phyloP scores from a whole-genome alignment of 345 rosid genomes.

The Lepidium sativum region DNA sequence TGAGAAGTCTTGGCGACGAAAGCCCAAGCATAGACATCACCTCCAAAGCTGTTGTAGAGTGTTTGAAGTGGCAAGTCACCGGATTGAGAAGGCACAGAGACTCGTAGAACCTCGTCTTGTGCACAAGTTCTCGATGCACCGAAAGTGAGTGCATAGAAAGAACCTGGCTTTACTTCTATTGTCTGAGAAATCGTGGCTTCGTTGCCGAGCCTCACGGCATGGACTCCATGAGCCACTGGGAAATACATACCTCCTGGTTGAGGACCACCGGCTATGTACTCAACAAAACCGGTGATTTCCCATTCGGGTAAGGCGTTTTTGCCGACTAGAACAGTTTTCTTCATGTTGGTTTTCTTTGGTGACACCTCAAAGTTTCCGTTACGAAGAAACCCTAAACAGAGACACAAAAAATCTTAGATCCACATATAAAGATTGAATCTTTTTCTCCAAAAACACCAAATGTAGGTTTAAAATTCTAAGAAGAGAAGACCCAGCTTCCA shows the following conservation, averaged over 20 bases:
- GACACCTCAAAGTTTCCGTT: slow-evolving; percentile 87
- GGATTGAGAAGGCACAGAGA: slow-evolving; percentile 53
- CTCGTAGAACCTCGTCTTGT: slow-evolving; percentile 78
- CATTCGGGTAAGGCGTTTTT: slow-evolving; percentile 69
- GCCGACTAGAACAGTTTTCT: slow-evolving; percentile 58
- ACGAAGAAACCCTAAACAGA: slow-evolving; percentile 47
- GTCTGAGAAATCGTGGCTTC: slow-evolving; percentile 87
- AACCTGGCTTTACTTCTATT: slow-evolving; percentile 49
- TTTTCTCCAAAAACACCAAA: neutral
- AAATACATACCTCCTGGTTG: slow-evolving; percentile 94
- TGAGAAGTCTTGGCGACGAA: slow-evolving; percentile 40
- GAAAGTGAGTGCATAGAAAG: slow-evolving; percentile 79
- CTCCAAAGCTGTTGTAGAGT: slow-evolving; percentile 72
- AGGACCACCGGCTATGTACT: slow-evolving; percentile 91
- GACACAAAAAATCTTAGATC: neutral
- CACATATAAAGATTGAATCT: neutral
- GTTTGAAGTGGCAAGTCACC: slow-evolving; percentile 95
- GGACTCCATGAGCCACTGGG: slow-evolving; percentile 80
- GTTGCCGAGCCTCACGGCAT: slow-evolving; percentile 92
- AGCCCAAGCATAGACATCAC: slow-evolving; percentile 84
- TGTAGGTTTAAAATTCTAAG: neutral
- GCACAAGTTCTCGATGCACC: slow-evolving; percentile 98
- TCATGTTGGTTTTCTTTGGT: slow-evolving; percentile 50
- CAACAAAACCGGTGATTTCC: slow-evolving; percentile 78
- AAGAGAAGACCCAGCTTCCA: neutral